Conservation (phyloP, 2,329 filamentous ascomycete genomes). For the Aspergillus piperis region DNA sequence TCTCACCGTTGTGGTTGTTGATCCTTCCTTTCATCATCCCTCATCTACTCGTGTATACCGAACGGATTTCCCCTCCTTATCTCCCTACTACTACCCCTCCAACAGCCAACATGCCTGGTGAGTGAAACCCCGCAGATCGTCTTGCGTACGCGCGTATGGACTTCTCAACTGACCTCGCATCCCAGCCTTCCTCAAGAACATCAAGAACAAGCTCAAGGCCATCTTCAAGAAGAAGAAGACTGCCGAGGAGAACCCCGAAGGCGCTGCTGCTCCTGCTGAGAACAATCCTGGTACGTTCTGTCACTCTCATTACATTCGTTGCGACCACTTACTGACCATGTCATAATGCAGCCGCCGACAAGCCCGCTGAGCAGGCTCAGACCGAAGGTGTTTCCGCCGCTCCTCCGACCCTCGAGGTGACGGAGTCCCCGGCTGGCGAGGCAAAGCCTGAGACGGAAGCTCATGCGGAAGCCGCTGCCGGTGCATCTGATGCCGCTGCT, state of each 20-base stretch:
- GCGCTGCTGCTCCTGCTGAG: conserved; percentile 14
- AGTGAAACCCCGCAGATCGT: not conserved
- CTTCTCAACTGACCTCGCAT: not conserved
- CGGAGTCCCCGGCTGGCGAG: conserved; percentile 11
- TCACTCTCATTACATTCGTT: not conserved
- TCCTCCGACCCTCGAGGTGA: conserved; percentile 3
- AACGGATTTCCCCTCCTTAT: not conserved
- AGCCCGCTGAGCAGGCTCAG: conserved; percentile 3
- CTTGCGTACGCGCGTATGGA: not conserved
- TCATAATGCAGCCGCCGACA: conserved; percentile 8
- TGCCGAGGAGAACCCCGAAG: conserved; percentile 16
- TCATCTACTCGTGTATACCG: not conserved
- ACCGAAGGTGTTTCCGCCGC: conserved; percentile 3
- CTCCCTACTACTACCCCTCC: not conserved
- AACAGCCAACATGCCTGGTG: conserved; percentile 34
- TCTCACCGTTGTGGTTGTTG: not conserved
- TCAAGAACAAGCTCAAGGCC: conserved; percentile 37
- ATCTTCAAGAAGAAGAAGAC: conserved; percentile 38
- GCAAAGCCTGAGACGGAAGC: conserved; percentile 10
- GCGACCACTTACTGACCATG: not conserved
- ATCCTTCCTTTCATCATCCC: not conserved
- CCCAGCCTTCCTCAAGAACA: conserved; percentile 33
- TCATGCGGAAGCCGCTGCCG: conserved; percentile 9
- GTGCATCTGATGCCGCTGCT: conserved; percentile 5
- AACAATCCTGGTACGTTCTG: conserved; percentile 19